Percentiles rank a stretch among this genome's conserved stretches.
Evolutionary conservation across 2,329 filamentous ascomycete genomes (phyloP).

Genomic region (Alternaria incomplexa): DNA sequence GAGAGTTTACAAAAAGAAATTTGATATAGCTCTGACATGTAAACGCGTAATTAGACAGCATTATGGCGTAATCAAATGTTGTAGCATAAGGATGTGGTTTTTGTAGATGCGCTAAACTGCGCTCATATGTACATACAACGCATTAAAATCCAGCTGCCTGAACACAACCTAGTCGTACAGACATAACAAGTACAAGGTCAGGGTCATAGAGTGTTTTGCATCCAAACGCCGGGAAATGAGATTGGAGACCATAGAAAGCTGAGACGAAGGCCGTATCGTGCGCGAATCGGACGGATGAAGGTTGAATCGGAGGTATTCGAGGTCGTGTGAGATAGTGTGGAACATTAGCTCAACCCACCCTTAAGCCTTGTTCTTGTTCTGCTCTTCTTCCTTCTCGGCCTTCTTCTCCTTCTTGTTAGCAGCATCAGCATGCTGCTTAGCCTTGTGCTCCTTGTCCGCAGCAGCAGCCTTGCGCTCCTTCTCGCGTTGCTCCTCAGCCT

Average conservation of each 20-base stretch:
- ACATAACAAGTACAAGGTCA: conserved; percentile 8
- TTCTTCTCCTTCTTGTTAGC: conserved; percentile 32
- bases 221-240: conserved; percentile 27
- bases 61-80: background rate
- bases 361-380: conserved; percentile 27
- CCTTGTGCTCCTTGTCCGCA: conserved; percentile 20
- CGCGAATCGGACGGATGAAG: background rate
- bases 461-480: conserved; percentile 55
- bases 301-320: background rate
- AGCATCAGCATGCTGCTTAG: conserved; percentile 24
- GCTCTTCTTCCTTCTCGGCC: conserved; percentile 22
- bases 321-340: background rate
- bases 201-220: background rate
- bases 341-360: background rate
- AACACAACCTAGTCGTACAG: conserved; percentile 20
- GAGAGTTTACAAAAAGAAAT: background rate
- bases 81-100: background rate
- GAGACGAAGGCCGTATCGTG: background rate
- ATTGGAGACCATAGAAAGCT: background rate
- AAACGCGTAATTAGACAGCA: background rate
- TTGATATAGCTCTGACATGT: background rate
- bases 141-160: conserved; percentile 4
- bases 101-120: background rate
- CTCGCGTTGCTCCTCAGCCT: conserved; percentile 72
- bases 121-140: conserved; percentile 3